A percentile compares a stretch with the other conserved stretches of the same genome.
Evolutionary conservation across 2,329 filamentous ascomycete genomes (phyloP).

Genomic region (Fusarium camptoceras): DNA sequence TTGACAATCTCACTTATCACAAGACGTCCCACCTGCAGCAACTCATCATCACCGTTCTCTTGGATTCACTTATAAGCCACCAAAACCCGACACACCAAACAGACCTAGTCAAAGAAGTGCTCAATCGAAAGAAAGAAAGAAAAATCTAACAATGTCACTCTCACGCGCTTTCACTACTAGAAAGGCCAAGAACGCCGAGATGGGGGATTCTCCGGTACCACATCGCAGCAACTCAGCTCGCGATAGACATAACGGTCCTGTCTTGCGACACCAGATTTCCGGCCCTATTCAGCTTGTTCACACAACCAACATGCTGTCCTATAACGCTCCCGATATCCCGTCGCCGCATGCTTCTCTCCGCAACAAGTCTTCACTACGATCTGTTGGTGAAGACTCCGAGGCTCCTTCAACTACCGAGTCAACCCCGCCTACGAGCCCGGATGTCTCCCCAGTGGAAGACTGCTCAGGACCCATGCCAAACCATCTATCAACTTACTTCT

Average conservation of each 20-base stretch:
- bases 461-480: conserved; percentile 70
- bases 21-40: conserved; percentile 10
- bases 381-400: conserved; percentile 74
- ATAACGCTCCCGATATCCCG: conserved; percentile 88
- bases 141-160: conserved; percentile 60
- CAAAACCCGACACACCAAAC: conserved; percentile 5
- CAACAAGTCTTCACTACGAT: conserved; percentile 65
- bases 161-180: conserved; percentile 79
- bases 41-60: conserved; percentile 3
- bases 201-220: conserved; percentile 57
- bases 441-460: conserved; percentile 68
- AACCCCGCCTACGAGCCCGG: conserved; percentile 76
- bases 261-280: conserved; percentile 81
- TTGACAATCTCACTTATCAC: conserved; percentile 11
- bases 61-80: conserved; percentile 17
- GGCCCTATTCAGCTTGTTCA: conserved; percentile 87
- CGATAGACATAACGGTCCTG: conserved; percentile 54
- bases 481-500: conserved; percentile 75
- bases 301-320: conserved; percentile 95
- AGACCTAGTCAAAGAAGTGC: conserved; percentile 9
- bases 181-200: conserved; percentile 66
- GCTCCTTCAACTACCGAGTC: conserved; percentile 65
- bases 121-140: background rate
- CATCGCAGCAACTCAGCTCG: conserved; percentile 63
- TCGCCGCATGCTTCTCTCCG: conserved; percentile 64